Evolutionary conservation across 331 rosid genomes (phyloP).

Genomic region (Malus hybrid): DNA sequence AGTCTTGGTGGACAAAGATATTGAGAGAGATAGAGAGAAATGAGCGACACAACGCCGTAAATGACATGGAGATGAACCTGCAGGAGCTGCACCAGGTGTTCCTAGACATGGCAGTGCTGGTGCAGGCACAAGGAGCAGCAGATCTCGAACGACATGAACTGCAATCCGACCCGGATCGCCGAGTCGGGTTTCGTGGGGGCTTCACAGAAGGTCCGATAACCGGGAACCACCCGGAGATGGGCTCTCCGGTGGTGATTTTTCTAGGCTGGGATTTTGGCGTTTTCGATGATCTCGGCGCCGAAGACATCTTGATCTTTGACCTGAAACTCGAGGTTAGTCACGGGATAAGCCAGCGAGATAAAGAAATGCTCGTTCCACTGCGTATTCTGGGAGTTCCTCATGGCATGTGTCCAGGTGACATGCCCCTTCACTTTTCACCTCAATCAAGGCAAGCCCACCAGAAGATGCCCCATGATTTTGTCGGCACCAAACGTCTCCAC

Average conservation of each 20-base stretch:
- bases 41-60: no score
- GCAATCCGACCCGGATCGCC: constrained; percentile 41
- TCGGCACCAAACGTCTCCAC: no score
- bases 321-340: constrained; percentile 43
- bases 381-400: constrained; percentile 53
- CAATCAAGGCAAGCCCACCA: no score
- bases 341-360: constrained; percentile 68
- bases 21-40: no score
- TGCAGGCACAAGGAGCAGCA: no score
- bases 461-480: no score
- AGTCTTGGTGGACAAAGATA: no score
- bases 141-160: constrained; percentile 37
- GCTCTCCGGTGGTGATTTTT: constrained; percentile 30
- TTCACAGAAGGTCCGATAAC: constrained; percentile 29
- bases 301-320: constrained; percentile 72
- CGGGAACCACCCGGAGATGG: constrained; percentile 49
- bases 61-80: no score
- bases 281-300: constrained; percentile 60
- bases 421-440: no score
- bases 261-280: constrained; percentile 42
- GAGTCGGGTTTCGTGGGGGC: constrained; percentile 42
- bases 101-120: no score
- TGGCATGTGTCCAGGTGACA: constrained; percentile 77
- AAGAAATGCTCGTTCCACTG: constrained; percentile 55
- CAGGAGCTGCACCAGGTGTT: no score